Evolutionary conservation across 352 stramenopile genomes (phyloP).

Genomic region (Globisporangium carolinianum): DNA sequence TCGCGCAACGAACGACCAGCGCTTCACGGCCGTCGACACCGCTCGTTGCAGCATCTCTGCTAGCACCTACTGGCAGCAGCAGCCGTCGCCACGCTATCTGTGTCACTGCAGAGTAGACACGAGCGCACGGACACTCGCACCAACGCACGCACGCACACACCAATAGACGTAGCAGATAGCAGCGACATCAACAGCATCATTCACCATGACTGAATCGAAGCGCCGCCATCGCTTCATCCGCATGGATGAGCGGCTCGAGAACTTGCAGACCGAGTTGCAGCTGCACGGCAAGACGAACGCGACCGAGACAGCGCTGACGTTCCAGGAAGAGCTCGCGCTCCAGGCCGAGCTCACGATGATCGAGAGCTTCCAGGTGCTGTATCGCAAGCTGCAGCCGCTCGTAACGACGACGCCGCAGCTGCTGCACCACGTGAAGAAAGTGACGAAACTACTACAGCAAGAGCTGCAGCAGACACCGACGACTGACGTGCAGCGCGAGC

Average conservation of each 20-base stretch:
- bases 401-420: constrained; percentile 80
- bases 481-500: constrained; percentile 60
- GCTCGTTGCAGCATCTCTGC: not conserved
- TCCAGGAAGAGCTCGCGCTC: constrained; percentile 74
- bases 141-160: not conserved
- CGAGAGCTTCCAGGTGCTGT: constrained; percentile 71
- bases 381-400: constrained; percentile 61
- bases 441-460: constrained; percentile 49
- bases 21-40: not conserved
- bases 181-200: not conserved
- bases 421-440: constrained; percentile 71
- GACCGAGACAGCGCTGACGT: constrained; percentile 55
- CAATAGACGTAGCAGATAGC: too few relatives aligned
- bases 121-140: not conserved
- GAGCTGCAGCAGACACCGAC: constrained; percentile 49
- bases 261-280: constrained; percentile 71
- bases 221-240: constrained; percentile 80
- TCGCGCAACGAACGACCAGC: too few relatives aligned
- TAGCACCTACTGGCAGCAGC: not conserved
- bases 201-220: constrained; percentile 27
- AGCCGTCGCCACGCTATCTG: too few relatives aligned
- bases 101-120: not conserved
- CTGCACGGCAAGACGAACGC: constrained; percentile 77
- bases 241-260: constrained; percentile 73
- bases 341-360: constrained; percentile 82